Percentiles rank a stretch among this genome's conserved stretches.
phyloP scores from a whole-genome alignment of 148 eudicot species.

The Suaeda aralocaspica region DNA sequence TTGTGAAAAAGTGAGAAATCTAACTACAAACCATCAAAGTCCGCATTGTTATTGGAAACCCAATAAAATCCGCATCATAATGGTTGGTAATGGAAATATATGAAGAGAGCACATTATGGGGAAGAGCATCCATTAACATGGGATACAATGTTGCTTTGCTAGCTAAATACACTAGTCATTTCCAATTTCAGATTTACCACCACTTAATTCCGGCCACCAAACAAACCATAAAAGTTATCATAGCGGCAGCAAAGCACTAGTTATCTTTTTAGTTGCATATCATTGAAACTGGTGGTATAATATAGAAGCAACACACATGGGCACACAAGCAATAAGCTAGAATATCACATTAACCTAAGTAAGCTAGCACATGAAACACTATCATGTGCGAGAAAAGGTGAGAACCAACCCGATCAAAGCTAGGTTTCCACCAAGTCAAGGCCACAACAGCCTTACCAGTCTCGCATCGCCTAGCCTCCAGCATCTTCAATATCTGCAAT shows the following conservation, averaged over 20 bases:
- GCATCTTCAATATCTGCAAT: constrained; percentile 43
- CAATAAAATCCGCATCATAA: no score
- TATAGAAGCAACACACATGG: background rate
- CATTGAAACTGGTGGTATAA: no score
- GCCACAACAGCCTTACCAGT: constrained; percentile 49
- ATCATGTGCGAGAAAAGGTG: background rate
- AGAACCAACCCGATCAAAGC: constrained; percentile 49
- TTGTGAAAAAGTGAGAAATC: no score
- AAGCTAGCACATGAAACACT: background rate
- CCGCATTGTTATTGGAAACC: no score
- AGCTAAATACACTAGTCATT: no score
- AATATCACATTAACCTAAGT: background rate
- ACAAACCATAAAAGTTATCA: background rate
- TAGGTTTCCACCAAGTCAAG: constrained; percentile 85
- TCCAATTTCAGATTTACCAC: no score
- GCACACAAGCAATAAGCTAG: constrained; percentile 1
- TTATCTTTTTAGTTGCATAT: background rate
- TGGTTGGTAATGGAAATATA: no score
- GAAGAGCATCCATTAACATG: no score
- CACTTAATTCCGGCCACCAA: no score
- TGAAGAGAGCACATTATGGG: no score
- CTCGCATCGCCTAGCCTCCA: constrained; percentile 45
- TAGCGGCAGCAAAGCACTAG: background rate
- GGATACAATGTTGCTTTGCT: no score
- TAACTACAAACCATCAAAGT: no score